Evolutionary conservation across 495 filamentous ascomycete species (phyloP), one percentile per base, ranked within the genome.

Genomic region (Penicillium bovifimosum): DNA sequence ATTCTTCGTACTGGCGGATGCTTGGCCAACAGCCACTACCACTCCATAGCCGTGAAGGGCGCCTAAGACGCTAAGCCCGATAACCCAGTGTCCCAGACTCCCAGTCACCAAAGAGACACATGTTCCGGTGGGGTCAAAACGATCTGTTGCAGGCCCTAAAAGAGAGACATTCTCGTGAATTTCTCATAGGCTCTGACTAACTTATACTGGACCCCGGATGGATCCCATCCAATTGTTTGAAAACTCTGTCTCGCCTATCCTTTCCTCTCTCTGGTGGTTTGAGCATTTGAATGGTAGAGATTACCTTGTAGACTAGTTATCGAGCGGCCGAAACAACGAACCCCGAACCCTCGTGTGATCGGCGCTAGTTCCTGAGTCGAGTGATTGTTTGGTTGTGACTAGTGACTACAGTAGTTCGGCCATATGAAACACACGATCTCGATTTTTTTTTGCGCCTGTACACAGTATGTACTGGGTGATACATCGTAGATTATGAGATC

Each of bases 321-420:
- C 49, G 32, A 50, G 38, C 49, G 32, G 17, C 39, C 47, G 33
- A 60, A 54, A 51, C 27, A 39, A 51, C 27, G 40, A 41, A 50
- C 41, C 44, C 36, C 46, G 51, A 56, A 51, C 53, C 43, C 52
- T 40, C 29, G 9, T 54, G 52, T 47, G 65, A 70, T 70, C 67
- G 60, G 47, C 65, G 55, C 54, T 63, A 61, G 56, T 52, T 40
- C 41, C 41, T 47, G 52, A 53, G 64, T 35, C 56, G 62, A 71
- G n/a, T 71, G 65, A 56, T 51, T 54, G 53, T 58, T 56, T 45
- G 13, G 50, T 4, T 50, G 32, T 52, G 32, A 27, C 11, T 44
- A 11, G n/a, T n/a, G n/a, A n/a, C n/a, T n/a, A n/a, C n/a, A n/a
- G n/a, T n/a, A n/a, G 27, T 24, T 24, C 9, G 36, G 32, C 43